A percentile compares a stretch with the other conserved stretches of the same genome.
Evolutionary conservation across 2,329 filamentous ascomycete genomes (phyloP).

Genomic region (Pseudogymnoascus sp.): DNA sequence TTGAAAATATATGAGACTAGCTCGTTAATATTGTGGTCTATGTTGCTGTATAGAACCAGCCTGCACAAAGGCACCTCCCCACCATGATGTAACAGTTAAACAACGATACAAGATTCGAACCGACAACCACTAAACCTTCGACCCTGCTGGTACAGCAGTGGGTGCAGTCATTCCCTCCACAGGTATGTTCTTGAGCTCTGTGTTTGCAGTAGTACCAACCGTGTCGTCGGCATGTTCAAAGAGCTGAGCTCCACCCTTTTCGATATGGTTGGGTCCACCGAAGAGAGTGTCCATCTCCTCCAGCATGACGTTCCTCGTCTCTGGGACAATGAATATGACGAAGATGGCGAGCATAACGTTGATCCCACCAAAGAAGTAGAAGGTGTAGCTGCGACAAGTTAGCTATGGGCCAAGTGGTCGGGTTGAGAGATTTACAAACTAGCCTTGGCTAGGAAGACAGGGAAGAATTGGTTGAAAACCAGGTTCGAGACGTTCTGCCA

Average conservation of each 20-base stretch:
- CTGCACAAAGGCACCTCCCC: background rate
- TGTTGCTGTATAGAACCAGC: background rate
- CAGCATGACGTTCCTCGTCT: constrained; percentile 45
- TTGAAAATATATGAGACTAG: background rate
- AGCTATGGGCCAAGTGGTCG: too few relatives aligned
- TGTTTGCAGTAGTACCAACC: constrained; percentile 7
- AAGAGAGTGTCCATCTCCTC: constrained; percentile 50
- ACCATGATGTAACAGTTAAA: background rate
- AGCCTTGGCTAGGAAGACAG: constrained; percentile 51
- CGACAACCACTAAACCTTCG: background rate
- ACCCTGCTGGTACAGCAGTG: background rate
- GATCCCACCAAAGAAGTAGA: constrained; percentile 46
- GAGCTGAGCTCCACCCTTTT: constrained; percentile 23
- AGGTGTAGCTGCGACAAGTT: constrained; percentile 29
- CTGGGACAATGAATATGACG: constrained; percentile 43
- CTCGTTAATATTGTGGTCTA: background rate
- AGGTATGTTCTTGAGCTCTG: background rate
- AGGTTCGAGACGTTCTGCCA: constrained; percentile 57
- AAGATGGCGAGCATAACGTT: constrained; percentile 40
- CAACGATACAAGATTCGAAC: background rate
- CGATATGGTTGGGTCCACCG: constrained; percentile 28
- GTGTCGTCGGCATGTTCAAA: constrained; percentile 20
- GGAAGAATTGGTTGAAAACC: constrained; percentile 64
- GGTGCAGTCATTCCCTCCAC: background rate
- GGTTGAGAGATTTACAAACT: constrained; percentile 24